Base-by-base conservation (phyloP, 1,284 basidiomycete genomes). In the Cryptococcus sp. region DNA sequence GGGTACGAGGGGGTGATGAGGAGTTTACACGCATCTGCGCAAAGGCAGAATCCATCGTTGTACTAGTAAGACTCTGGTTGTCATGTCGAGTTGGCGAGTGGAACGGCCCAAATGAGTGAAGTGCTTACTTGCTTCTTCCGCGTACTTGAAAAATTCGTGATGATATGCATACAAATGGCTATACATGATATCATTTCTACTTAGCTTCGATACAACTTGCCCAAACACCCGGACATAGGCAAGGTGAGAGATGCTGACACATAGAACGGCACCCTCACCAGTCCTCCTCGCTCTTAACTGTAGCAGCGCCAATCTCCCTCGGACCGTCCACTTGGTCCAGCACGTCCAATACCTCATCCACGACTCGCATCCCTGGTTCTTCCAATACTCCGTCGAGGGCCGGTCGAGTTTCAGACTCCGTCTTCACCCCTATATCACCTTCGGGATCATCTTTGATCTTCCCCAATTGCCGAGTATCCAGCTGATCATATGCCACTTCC, bases 251-350 rank as follows among this genome's bases (percentile, higher is more conserved):
- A 35, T 35, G 30, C 30, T 35, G 30, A 35, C 30, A 35, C 30
- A 35, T 8, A 13, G 2, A 3, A 35, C 30, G 13, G 30, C 30
- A 13, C 58, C 55, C 30, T 45, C 42, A 45, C 42, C 42, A 45
- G 7, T 45, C 42, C 42, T 8, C 42, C 42, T 45, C 42, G 42
- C 42, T 22, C 42, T n/a, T 22, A 8, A 45, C 10, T 15, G 8
- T 22, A 8, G 16, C n/a, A 1, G 55, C 58, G 27, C 58, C 62
- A 20, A 64, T 63, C 17, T 61, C 64, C 25, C 40, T 48, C 5
- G 55, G 57, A 8, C 66, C 66, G 49, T 68, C 66, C 3, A 68
- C 66, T 50, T 57, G 45, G 55, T 68, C 65, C 23, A 68, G 41
- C 2, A 68, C 50, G 22, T 62, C 66, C 52, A 68, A 50, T 13